Evolutionary conservation across 306 rosid species (phyloP).

Genomic region (Glycine latifolia): DNA sequence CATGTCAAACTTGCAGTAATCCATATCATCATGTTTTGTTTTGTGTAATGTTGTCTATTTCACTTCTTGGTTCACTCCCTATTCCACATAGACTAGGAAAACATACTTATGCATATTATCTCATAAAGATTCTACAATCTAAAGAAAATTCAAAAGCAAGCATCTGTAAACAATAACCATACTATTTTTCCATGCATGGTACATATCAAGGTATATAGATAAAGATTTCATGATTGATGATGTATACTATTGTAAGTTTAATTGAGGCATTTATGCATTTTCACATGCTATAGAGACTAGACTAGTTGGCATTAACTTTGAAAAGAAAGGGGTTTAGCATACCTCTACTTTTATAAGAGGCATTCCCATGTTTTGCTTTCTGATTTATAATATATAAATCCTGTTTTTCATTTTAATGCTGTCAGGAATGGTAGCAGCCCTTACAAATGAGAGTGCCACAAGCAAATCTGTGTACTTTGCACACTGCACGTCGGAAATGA

Average conservation of each 20-base stretch:
- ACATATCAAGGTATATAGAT: not conserved
- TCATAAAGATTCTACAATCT: not conserved
- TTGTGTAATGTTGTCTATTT: slow-evolving; percentile 20
- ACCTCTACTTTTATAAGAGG: not conserved
- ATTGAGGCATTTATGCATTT: not conserved
- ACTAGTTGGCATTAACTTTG: not conserved
- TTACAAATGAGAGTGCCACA: slow-evolving; percentile 95
- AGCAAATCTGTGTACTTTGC: slow-evolving; percentile 95
- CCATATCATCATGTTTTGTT: slow-evolving; percentile 6
- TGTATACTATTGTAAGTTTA: not conserved
- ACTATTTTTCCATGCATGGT: not conserved
- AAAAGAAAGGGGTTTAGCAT: no score
- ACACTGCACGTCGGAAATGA: slow-evolving; percentile 94
- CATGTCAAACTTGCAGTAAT: not conserved
- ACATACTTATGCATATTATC: no score
- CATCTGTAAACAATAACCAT: not conserved
- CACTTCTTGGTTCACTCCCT: slow-evolving; percentile 25
- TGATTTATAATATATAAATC: not conserved
- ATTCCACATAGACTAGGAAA: not conserved
- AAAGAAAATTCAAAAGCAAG: slow-evolving; percentile 20
- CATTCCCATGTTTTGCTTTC: not conserved
- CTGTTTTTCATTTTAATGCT: slow-evolving; percentile 16
- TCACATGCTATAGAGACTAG: not conserved
- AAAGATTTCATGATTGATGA: slow-evolving; percentile 6
- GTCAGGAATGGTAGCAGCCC: slow-evolving; percentile 95